Evolutionary conservation across 1,139 yeast genomes (phyloP), one percentile per base, ranked within the genome.

Genomic region (Yamadazyma diddensiae): DNA sequence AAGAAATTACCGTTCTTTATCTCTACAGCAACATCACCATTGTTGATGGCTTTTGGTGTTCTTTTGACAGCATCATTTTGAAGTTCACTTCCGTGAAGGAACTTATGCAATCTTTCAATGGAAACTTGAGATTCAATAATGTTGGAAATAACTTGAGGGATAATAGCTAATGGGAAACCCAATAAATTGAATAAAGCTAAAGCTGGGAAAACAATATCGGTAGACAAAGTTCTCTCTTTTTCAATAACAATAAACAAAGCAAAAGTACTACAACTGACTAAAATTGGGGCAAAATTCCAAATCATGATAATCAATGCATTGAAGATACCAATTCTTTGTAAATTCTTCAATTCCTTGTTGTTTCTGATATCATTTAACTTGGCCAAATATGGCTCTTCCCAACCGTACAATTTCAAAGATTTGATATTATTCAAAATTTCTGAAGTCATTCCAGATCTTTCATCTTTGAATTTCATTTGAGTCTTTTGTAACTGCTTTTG

Each of bases 131-230:
- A 90, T 58, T 92, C 98, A 39, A 92, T 82, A 36, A 87, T 62
- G 33, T 86, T 74, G 17, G 95, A 82, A 42, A 92, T 78, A 13
- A 92, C 94, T 77, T 80, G 86, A 28, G 98, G 98, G 41, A 92
- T 73, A 25, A 87, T 84, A n/a, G 95, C 92, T 45, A 92, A 71
- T 32, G 99, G 98, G 76, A 94, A 92, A 2, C 83, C 73, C 40
- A 92, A 71, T 52, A 92, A 66, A 55, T 90, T 92, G 63, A 84
- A 84, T 44, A 92, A 70, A 1, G 97, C 75, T 44, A 92, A 70
- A 1, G 97, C 95, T 10, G 99, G 97, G 75, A 92, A 92, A 8
- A 92, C 97, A 47, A 90, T 72, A 49, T 92, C 97, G 9, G 97
- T 87, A 2, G 94, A 75, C 50, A 92, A 73, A 27, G 95, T 87